Evolutionary conservation across 2,329 filamentous ascomycete species (phyloP).

Genomic region (Penicillium sp.): DNA sequence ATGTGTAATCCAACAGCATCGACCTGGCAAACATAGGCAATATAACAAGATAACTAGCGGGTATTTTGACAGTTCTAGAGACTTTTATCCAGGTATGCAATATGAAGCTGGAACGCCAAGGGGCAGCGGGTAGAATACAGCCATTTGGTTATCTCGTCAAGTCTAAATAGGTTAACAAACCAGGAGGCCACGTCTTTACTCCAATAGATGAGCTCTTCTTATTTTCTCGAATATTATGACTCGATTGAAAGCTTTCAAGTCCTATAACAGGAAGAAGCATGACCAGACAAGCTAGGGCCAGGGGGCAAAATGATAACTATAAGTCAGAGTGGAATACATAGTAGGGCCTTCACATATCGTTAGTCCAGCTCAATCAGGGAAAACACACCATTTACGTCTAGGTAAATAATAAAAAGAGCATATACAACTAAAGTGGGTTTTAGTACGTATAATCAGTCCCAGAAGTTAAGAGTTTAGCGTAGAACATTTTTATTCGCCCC

Average conservation of each 20-base stretch:
- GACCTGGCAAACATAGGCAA: slow-evolving; percentile 1
- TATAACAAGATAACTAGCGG: neutral
- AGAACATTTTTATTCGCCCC: too few relatives aligned
- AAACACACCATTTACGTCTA: neutral
- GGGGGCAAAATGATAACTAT: too few relatives aligned
- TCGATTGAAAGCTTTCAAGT: neutral
- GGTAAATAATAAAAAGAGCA: neutral
- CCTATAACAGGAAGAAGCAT: neutral
- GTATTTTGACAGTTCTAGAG: neutral
- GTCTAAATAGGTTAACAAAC: neutral
- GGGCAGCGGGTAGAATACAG: slow-evolving; percentile 8
- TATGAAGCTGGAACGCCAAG: neutral
- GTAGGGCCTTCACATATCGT: neutral
- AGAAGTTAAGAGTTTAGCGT: too few relatives aligned
- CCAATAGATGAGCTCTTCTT: neutral
- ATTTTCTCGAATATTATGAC: neutral
- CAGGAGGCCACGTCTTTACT: neutral
- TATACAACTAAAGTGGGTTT: neutral
- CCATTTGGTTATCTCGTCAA: slow-evolving; percentile 14
- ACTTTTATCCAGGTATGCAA: neutral
- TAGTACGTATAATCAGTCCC: neutral
- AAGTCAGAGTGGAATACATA: neutral
- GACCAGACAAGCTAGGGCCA: neutral
- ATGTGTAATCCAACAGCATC: too few relatives aligned
- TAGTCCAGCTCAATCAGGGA: neutral